Conservation (phyloP, 2,329 filamentous ascomycete species). For the Beauveria scarabaeidicola region DNA sequence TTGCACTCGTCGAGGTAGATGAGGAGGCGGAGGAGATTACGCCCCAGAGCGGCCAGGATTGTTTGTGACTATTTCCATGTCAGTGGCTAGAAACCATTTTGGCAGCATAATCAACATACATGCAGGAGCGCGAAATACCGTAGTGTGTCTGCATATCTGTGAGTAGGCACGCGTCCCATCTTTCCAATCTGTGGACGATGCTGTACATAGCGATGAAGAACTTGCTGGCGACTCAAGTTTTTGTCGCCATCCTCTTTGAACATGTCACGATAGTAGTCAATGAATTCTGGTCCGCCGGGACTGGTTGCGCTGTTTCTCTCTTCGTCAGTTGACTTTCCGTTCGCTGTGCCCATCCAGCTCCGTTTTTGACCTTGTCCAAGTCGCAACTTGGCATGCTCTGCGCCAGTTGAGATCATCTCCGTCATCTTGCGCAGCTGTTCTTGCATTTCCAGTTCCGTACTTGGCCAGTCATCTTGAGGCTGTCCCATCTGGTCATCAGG, state of each 20-base stretch:
- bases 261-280: background rate
- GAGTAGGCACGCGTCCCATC: background rate
- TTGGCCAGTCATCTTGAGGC: background rate
- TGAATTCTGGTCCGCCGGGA: background rate
- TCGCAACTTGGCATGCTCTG: background rate
- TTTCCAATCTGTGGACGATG: background rate
- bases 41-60: background rate
- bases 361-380: background rate
- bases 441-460: background rate
- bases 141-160: background rate
- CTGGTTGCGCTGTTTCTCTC: background rate
- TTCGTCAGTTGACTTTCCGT: background rate
- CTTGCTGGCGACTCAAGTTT: background rate
- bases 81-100: background rate
- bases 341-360: background rate
- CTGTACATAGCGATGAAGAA: background rate
- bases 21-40: background rate
- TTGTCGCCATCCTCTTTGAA: background rate
- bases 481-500: background rate
- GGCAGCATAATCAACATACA: background rate
- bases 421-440: background rate
- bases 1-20: background rate
- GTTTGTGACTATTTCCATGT: background rate
- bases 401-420: background rate
- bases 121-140: conserved; percentile 6